Percentiles rank a stretch among this genome's conserved stretches.
Evolutionary conservation across 192 early-diverging fungal species (phyloP).

Genomic region (Cetraspora pellucida): DNA sequence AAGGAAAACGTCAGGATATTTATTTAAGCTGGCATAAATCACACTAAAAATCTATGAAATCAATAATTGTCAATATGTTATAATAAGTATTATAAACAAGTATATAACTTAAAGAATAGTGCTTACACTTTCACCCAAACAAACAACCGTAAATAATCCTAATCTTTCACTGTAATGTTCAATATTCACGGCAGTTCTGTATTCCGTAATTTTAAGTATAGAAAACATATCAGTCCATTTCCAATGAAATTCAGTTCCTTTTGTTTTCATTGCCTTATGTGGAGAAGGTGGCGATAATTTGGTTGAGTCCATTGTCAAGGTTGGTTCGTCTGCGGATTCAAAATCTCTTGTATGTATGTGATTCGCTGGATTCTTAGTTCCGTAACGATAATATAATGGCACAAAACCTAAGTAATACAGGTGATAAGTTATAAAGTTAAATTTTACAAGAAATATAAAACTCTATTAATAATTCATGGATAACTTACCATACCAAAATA

Average conservation of each 20-base stretch:
- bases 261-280: constrained; percentile 23
- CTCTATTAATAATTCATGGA: neutral
- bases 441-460: neutral
- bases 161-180: constrained; percentile 45
- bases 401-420: neutral
- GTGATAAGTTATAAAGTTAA: neutral
- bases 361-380: neutral
- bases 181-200: constrained; percentile 44
- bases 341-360: neutral
- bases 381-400: neutral
- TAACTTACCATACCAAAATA: neutral
- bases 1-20: constrained; percentile 29
- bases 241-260: constrained; percentile 29
- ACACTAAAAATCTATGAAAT: constrained; percentile 32
- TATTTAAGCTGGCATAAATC: constrained; percentile 32
- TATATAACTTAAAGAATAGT: neutral
- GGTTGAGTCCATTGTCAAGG: neutral
- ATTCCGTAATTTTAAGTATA: neutral
- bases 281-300: neutral
- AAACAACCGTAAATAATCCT: constrained; percentile 41
- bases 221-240: constrained; percentile 27
- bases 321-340: neutral
- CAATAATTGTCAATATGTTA: neutral
- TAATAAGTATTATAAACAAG: neutral
- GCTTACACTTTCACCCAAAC: constrained; percentile 43